These are phyloP conservation scores for Colletotrichum echinochloae DNA, from an alignment of 2,329 filamentous ascomycete species.

Conservation along the genomic window DNA sequence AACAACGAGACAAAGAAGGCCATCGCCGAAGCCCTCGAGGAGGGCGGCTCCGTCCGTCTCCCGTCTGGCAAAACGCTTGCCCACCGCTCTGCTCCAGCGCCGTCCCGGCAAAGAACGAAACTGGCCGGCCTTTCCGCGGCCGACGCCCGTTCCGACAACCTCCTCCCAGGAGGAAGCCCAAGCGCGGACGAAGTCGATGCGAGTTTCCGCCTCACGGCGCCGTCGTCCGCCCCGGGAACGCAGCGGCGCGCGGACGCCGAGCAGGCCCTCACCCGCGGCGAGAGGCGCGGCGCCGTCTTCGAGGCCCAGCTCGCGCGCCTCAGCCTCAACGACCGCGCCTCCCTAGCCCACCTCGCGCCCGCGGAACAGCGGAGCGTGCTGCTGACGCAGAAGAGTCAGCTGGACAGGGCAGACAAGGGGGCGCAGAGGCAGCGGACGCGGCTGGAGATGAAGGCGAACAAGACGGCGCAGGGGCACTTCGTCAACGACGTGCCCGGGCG, in stretches of 20 bases:
- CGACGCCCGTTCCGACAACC: background rate
- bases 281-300: constrained; percentile 35
- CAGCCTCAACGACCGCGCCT: constrained; percentile 45
- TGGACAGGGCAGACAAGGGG: constrained; percentile 44
- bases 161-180: background rate
- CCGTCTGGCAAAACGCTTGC: constrained; percentile 53
- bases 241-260: background rate
- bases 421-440: constrained; percentile 42
- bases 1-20: background rate
- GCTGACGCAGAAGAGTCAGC: constrained; percentile 46
- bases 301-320: constrained; percentile 46
- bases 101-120: constrained; percentile 1
- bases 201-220: background rate
- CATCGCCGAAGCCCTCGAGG: constrained; percentile 29
- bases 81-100: constrained; percentile 42
- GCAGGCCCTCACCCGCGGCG: constrained; percentile 32
- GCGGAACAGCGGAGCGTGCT: constrained; percentile 47
- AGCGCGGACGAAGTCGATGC: constrained; percentile 7
- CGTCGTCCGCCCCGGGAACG: background rate
- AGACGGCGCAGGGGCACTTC: constrained; percentile 43
- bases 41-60: constrained; percentile 49
- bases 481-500: constrained; percentile 41
- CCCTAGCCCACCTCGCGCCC: constrained; percentile 46
- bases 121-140: background rate
- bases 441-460: constrained; percentile 44